Evolutionary conservation across 495 filamentous ascomycete species (phyloP), one percentile per base, ranked within the genome.

Genomic region (Ramalina peruviana): DNA sequence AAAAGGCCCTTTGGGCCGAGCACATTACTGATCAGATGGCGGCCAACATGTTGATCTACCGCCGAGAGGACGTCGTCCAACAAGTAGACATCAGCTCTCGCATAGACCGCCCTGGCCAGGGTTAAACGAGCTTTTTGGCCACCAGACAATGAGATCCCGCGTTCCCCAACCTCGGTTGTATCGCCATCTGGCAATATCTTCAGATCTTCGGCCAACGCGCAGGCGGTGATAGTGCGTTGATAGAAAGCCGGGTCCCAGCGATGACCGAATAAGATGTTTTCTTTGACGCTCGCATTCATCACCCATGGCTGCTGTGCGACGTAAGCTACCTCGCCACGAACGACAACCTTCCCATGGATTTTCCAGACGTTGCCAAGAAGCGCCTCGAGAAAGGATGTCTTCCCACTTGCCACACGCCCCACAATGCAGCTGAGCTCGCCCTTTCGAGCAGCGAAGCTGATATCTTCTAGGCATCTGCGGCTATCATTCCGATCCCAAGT

Each of bases 251-350:
- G 85, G 67, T 99, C 90, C 73, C 85, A 97, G 38, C 87, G 81
- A 67, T 97, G 86, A 5, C 93, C 93, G 60, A 99, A 99, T 6
- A 96, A 73, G 59, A 99, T 95, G 58, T 99, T 99, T 56, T 99
- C 93, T 48, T 83, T 82, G 25, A 97, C 88, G 42, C 82, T 92
- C 6, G 93, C 90, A 59, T 97, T 99, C 89, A 95, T 97, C 36
- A 99, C 82, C 90, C 93, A 99, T 21, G 88, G 65, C 56, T 83
- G 76, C 64, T 99, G 93, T 19, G 87, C 83, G 54, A 93, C 93
- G 60, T 95, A 99, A 6, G 93, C 93, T 19, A 83, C 75, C 13
- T 72, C 74, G 16, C 93, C 93, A 53, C 84, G 82, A 21, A 97
- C 66, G 23, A 82, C 65, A 6, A 96, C 92, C 51, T 89, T 76